A percentile compares a stretch with the other conserved stretches of the same genome.
Evolutionary conservation across 805 yeast genomes (phyloP).

Genomic region (Pichia insulana): DNA sequence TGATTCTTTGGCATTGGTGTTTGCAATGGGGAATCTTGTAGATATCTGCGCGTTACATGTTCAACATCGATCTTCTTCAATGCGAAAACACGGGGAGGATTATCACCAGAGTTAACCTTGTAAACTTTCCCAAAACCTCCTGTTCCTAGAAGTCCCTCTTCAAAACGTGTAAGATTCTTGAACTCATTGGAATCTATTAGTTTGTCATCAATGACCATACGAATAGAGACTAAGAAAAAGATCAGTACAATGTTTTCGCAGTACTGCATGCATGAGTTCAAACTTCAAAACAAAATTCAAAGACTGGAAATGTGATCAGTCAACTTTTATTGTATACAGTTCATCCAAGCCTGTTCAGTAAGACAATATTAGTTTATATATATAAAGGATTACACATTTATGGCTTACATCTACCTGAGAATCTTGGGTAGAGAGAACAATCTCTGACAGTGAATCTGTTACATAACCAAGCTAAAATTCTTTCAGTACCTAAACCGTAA

Average conservation of each 20-base stretch:
- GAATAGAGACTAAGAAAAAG: too few relatives aligned
- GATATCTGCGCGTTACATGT: neutral
- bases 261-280: too few relatives aligned
- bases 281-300: too few relatives aligned
- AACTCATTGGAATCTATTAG: neutral
- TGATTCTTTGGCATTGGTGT: conserved; percentile 1
- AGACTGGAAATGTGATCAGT: too few relatives aligned
- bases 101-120: conserved; percentile 18
- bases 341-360: too few relatives aligned
- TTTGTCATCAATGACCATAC: neutral
- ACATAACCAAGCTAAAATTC: conserved; percentile 97
- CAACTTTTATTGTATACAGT: too few relatives aligned
- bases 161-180: neutral
- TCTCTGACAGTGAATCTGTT: conserved; percentile 97
- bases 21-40: conserved; percentile 7
- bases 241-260: too few relatives aligned
- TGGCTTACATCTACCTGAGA: conserved; percentile 96
- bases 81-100: conserved; percentile 14
- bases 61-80: conserved; percentile 15
- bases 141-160: conserved; percentile 42
- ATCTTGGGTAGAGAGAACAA: conserved; percentile 95
- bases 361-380: neutral
- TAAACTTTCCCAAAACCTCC: conserved; percentile 92
- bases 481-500: conserved; percentile 96
- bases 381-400: neutral